Percentiles rank a stretch among this genome's conserved stretches.
Conservation (phyloP, 805 yeast species). For the Lachancea lanzarotensis region DNA sequence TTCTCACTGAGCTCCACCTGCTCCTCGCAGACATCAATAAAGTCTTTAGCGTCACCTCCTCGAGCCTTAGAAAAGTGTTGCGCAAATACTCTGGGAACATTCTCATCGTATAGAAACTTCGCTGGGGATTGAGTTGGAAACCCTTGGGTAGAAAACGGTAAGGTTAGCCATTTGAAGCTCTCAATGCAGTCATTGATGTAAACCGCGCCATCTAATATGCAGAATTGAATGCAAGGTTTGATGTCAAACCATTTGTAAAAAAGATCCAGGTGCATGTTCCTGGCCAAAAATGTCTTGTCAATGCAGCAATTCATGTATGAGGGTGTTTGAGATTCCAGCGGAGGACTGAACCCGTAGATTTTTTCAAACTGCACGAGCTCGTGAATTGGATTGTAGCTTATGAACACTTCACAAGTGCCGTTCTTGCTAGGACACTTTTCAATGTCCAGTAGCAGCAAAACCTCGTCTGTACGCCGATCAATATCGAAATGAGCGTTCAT, state of each 20-base stretch:
- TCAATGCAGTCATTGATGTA: slow-evolving; percentile 14
- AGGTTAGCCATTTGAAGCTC: slow-evolving; percentile 13
- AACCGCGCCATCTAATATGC: slow-evolving; percentile 22
- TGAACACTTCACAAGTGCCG: slow-evolving; percentile 35
- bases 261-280: slow-evolving; percentile 15
- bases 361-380: slow-evolving; percentile 37
- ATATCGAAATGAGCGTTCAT: slow-evolving; percentile 56
- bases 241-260: slow-evolving; percentile 35
- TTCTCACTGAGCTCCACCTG: slow-evolving; percentile 7
- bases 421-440: slow-evolving; percentile 5
- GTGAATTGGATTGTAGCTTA: slow-evolving; percentile 40
- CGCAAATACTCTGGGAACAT: slow-evolving; percentile 10
- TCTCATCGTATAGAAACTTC: slow-evolving; percentile 12
- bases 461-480: slow-evolving; percentile 40
- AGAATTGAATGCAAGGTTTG: slow-evolving; percentile 38
- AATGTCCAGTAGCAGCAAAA: slow-evolving; percentile 34
- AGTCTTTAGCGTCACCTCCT: not conserved
- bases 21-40: slow-evolving; percentile 5
- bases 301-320: slow-evolving; percentile 16
- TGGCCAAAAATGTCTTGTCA: slow-evolving; percentile 10
- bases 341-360: slow-evolving; percentile 45
- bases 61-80: slow-evolving; percentile 6
- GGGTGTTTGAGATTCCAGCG: slow-evolving; percentile 1
- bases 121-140: not conserved
- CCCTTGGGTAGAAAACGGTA: slow-evolving; percentile 15